phyloP scores from a whole-genome alignment of 306 rosid genomes.

The Psophocarpus tetragonolobus region DNA sequence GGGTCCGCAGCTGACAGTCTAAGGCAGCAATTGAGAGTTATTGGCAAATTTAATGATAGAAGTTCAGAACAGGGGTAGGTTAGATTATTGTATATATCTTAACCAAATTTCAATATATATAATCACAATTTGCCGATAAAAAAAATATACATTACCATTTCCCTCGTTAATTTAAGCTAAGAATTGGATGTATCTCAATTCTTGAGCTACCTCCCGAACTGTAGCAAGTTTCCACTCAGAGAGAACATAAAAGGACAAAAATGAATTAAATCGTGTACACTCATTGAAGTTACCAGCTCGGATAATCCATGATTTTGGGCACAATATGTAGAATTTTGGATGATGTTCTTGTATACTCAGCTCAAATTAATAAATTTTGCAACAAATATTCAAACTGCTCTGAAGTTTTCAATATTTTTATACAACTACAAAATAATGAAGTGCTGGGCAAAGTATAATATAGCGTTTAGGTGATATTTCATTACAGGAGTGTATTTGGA shows the following conservation, averaged over 20 bases:
- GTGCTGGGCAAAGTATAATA: background rate
- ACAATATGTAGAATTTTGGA: background rate
- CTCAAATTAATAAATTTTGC: background rate
- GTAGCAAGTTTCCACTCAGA: background rate
- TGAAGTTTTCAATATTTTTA: background rate
- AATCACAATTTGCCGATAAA: too few species aligned
- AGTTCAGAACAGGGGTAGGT: background rate
- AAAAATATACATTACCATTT: too few species aligned
- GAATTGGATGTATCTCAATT: background rate
- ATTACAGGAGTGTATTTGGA: too few species aligned
- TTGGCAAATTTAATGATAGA: background rate
- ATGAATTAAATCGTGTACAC: background rate
- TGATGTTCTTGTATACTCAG: background rate
- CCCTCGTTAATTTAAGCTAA: background rate
- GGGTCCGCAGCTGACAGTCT: background rate
- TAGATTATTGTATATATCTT: background rate
- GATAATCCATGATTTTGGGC: background rate
- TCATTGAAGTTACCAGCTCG: background rate
- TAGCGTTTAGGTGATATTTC: background rate
- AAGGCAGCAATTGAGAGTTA: conserved; percentile 15
- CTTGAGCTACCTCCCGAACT: background rate
- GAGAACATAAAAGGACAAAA: too few species aligned
- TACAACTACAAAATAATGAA: background rate
- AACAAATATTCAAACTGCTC: background rate
- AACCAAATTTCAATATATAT: background rate